Conservation (phyloP, 2,329 filamentous ascomycete species). For the Claviceps monticola region DNA sequence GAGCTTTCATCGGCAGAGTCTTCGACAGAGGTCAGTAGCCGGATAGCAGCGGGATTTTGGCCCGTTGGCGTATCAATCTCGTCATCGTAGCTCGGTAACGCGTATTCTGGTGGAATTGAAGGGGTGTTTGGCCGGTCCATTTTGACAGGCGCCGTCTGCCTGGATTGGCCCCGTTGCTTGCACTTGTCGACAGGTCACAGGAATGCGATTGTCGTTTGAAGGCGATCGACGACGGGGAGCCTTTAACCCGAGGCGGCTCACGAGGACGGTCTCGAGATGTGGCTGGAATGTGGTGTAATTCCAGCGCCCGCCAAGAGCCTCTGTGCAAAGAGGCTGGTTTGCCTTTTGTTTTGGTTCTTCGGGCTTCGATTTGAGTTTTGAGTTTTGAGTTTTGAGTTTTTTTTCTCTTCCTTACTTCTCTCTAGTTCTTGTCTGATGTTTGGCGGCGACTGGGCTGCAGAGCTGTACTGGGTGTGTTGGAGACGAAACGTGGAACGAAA, state of each 20-base stretch:
- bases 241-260: not conserved
- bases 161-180: not conserved
- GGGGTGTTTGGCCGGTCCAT: constrained; percentile 40
- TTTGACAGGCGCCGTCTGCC: not conserved
- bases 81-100: constrained; percentile 41
- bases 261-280: not conserved
- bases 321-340: not conserved
- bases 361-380: too few species aligned
- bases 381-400: not conserved
- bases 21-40: constrained; percentile 49
- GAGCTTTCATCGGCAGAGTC: constrained; percentile 35
- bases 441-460: not conserved
- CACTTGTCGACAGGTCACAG: constrained; percentile 12
- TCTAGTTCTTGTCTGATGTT: not conserved
- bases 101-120: constrained; percentile 42
- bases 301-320: not conserved
- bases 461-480: not conserved
- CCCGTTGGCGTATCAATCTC: constrained; percentile 34
- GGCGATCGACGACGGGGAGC: not conserved
- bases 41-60: constrained; percentile 38
- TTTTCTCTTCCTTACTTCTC: not conserved
- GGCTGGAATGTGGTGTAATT: not conserved
- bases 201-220: constrained; percentile 13
- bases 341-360: not conserved
- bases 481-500: not conserved